phyloP scores from a whole-genome alignment of 1,284 basidiomycete species.

The Pseudozyma thailandica region DNA sequence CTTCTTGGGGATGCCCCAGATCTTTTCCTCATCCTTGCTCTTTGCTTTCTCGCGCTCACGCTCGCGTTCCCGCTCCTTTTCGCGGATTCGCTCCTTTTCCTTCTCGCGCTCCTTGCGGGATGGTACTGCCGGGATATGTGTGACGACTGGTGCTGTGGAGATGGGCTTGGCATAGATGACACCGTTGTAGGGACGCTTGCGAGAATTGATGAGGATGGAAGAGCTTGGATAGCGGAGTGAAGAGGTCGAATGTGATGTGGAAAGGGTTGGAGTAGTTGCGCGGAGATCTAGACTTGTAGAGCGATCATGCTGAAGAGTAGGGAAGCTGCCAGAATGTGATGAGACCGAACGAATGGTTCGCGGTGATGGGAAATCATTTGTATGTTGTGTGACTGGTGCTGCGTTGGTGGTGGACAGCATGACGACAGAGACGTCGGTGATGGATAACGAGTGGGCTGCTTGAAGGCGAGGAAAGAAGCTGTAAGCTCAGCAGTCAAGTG shows the following conservation, averaged over 20 bases:
- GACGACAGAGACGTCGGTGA: background rate
- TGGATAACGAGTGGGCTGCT: too few relatives aligned
- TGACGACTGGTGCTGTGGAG: constrained; percentile 40
- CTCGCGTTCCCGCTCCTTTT: constrained; percentile 45
- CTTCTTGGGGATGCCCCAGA: constrained; percentile 64
- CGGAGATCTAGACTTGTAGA: constrained; percentile 35
- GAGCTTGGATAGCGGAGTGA: constrained; percentile 34
- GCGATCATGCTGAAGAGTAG: constrained; percentile 23
- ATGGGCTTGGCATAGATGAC: constrained; percentile 32
- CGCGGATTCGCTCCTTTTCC: constrained; percentile 44
- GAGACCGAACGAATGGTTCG: constrained; percentile 32
- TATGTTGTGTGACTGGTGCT: constrained; percentile 28
- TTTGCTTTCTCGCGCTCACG: constrained; percentile 37
- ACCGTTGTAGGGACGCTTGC: constrained; percentile 37
- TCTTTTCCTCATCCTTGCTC: constrained; percentile 52
- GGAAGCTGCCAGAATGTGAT: constrained; percentile 25
- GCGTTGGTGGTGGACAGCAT: constrained; percentile 40
- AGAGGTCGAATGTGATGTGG: constrained; percentile 16
- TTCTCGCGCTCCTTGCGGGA: constrained; percentile 49
- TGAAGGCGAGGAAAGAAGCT: too few relatives aligned
- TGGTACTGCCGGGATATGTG: constrained; percentile 47
- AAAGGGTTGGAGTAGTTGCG: constrained; percentile 16
- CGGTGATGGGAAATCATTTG: constrained; percentile 25
- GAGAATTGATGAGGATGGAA: constrained; percentile 49
- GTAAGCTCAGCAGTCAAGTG: too few relatives aligned